Conservation (phyloP, 441 rosid species). For the Pelargonium cotyledonis region DNA sequence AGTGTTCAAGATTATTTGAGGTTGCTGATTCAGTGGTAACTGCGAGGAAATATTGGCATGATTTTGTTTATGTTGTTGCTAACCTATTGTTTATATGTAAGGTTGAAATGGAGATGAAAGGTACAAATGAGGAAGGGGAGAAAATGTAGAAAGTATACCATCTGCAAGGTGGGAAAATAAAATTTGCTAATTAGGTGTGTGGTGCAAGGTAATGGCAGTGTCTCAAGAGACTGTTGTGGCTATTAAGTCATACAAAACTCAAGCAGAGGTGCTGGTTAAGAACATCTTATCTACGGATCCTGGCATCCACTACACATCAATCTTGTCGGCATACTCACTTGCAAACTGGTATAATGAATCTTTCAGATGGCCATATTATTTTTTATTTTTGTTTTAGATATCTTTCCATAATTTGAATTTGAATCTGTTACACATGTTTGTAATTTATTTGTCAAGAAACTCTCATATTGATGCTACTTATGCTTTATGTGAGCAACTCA, state of each 20-base stretch:
- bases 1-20: not conserved
- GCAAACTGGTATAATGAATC: constrained; percentile 43
- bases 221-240: constrained; percentile 45
- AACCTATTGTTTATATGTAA: constrained; percentile 13
- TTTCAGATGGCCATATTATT: not conserved
- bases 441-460: not conserved
- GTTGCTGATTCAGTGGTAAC: not conserved
- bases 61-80: not conserved
- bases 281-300: constrained; percentile 46
- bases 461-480: not conserved
- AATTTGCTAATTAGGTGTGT: constrained; percentile 14
- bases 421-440: not conserved
- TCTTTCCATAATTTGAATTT: constrained; percentile 11
- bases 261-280: constrained; percentile 41
- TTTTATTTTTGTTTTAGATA: constrained; percentile 1
- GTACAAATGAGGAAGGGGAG: constrained; percentile 19
- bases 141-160: constrained; percentile 18
- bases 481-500: not conserved
- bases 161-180: constrained; percentile 3
- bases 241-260: constrained; percentile 37
- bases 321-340: constrained; percentile 49
- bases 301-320: constrained; percentile 47
- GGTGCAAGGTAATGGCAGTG: constrained; percentile 27
- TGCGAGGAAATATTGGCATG: not conserved
- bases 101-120: constrained; percentile 14